Base-by-base conservation (phyloP, 1,284 basidiomycete species). In the Phlebopus sp. region DNA sequence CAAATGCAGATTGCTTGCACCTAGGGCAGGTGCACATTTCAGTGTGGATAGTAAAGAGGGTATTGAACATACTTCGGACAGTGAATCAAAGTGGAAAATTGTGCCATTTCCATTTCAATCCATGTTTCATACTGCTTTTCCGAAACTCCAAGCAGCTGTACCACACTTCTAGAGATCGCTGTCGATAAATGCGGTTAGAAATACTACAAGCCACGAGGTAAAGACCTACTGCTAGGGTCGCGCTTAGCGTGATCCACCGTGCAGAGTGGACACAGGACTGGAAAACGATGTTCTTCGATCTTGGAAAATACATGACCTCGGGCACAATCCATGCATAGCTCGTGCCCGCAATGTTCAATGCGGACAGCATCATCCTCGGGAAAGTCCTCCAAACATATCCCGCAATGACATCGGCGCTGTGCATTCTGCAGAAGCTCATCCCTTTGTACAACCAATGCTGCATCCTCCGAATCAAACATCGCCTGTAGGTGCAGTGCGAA, bases 191-290 rank as follows among this genome's bases (percentile, higher is more conserved):
- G 11, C 27, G 41, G 32, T 48, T 15, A 32, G 17, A 23, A 10
- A 21, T 15, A 29, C 21, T 34, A 25, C 14, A 7, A 40, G 31
- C 29, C 19, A 37, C 36, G 57, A 2, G 21, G 35, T 37, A 27
- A 29, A 29, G 9, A 34, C 75, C 54, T 47, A 77, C 77, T 64
- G 49, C 70, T 71, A 36, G 72, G 70, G n/a, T 69, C 66, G 27
- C 55, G 42, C n/a, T 59, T 57, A 32, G 40, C 55, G 37, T 58
- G 59, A 17, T 67, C 61, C 5, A 70, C 66, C 18, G 66, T 59
- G 54, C 84, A 86, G 2, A 69, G 60, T 0, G 84, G 84, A 57
- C 84, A 86, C 6, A 76, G 55, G 13, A 85, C 77, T 0, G 84
- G 82, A 54, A 77, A 84, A 8, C 73, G 71, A 49, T 74, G 74